Base-by-base conservation (phyloP, 257 asterid species). In the Paulownia fortunei region DNA sequence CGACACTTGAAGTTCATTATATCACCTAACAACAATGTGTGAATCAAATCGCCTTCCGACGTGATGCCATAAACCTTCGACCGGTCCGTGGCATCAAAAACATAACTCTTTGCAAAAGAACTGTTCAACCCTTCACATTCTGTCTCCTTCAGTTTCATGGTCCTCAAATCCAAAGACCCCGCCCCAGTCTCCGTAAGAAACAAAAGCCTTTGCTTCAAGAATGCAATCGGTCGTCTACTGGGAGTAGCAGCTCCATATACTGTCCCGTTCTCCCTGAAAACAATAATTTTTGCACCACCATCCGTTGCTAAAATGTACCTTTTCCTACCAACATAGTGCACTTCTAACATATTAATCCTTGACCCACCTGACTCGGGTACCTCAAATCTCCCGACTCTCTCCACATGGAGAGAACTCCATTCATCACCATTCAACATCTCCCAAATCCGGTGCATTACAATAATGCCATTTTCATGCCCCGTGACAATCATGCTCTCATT, bases 151-250 rank as follows among this genome's bases (percentile, higher is more conserved):
- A 96, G 78, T 78, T 83, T 96, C 98, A 93, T 93, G 58, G 96
- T 89, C 85, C 98, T 89, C 83, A 96, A 87, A 86, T 96, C 99
- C 85, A 96, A 84, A 0, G 98, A 93, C 36, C 99, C 99, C 0
- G 99, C 98, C 24, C 99, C 99, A 2, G 89, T 84, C 19, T 92
- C 97, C 0, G 98, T 92, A 8, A 96, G 92, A 84, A 93, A 96
- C 90, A 96, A 41, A 66, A 96, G 98, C 82, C 98, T 82, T 76
- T 96, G 99, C 88, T 90, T 96, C 85, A 90, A 86, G 92, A 96
- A 96, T 0, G 91, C 94, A 44, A 96, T 70, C 1, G 97, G 98
- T 62, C 78, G 85, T 60, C 91, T 86, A 8, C 80, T 79, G 2
- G 98, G 97, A 44, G 77, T 79, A 12, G 84, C 91, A 9, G 81